Evolutionary conservation across 306 rosid genomes (phyloP), one percentile per base, ranked within the genome.

Genomic region (Lupinus albus): DNA sequence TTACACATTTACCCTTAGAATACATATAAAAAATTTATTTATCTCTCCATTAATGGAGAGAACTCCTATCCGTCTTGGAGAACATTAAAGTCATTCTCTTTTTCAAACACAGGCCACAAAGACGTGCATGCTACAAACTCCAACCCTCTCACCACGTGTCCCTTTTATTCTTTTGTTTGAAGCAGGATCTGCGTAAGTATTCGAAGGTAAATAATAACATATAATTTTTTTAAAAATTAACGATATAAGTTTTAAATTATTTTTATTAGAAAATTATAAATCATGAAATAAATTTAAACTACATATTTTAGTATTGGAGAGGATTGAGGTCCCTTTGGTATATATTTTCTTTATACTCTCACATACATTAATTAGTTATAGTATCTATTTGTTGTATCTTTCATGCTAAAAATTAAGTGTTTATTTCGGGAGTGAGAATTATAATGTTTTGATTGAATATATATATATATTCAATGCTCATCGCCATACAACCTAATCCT

Each of bases 131-230:
- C 30, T 61, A 20, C 15, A 20, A 47, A 30, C 41, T 30, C 28
- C 35, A 2, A 7, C 65, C 36, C 52, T n/a, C 1, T 45, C 25
- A 18, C 35, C 77, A 76, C 80, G 82, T 72, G 84, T 75, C 50
- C 12, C 60, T 20, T 64, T 67, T 62, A 41, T 5, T 62, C 45
- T 50, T 49, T 67, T 51, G 47, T 75, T n/a, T n/a, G n/a, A n/a
- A n/a, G n/a, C n/a, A n/a, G n/a, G n/a, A n/a, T n/a, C n/a, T n/a
- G n/a, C n/a, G n/a, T n/a, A n/a, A n/a, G n/a, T n/a, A n/a, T n/a
- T n/a, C n/a, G n/a, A n/a, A n/a, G n/a, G n/a, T n/a, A n/a, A n/a
- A n/a, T n/a, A n/a, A n/a, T n/a, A n/a, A n/a, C n/a, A n/a, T n/a
- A n/a, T n/a, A n/a, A n/a, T n/a, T n/a, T n/a, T n/a, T n/a, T n/a